These are phyloP conservation scores for Hymenoscyphus fructigenus DNA, from an alignment of 2,329 filamentous ascomycete species.

Conservation along the genomic window DNA sequence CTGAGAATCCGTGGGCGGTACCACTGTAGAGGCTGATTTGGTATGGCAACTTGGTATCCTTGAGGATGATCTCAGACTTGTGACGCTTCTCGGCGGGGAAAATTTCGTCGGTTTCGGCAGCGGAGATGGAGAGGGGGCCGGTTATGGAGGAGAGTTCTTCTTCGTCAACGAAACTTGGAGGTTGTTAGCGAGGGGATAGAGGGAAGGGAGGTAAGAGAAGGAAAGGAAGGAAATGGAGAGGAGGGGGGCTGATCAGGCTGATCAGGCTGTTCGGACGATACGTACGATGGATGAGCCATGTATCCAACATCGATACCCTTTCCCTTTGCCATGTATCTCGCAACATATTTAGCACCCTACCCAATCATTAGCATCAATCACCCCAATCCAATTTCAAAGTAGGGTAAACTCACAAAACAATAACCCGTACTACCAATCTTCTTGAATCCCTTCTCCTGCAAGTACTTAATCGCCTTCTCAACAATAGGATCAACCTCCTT, in stretches of 20 bases:
- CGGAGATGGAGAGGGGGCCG: conserved; percentile 64
- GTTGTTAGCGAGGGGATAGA: background rate
- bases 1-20: conserved; percentile 72
- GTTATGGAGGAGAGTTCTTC: conserved; percentile 65
- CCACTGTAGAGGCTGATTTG: conserved; percentile 76
- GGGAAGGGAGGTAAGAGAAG: background rate
- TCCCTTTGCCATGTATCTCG: conserved; percentile 59
- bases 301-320: conserved; percentile 68
- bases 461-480: conserved; percentile 52
- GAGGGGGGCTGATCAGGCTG: background rate
- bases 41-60: conserved; percentile 51
- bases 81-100: conserved; percentile 64
- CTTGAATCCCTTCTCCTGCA: conserved; percentile 56
- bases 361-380: background rate
- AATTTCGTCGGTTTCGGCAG: conserved; percentile 59
- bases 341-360: conserved; percentile 68
- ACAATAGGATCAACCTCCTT: conserved; percentile 42
- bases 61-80: conserved; percentile 62
- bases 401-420: conserved; percentile 53
- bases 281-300: conserved; percentile 67
- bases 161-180: conserved; percentile 57
- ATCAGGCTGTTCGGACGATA: conserved; percentile 4
- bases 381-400: background rate
- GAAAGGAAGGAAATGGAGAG: background rate
- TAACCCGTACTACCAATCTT: conserved; percentile 68